Conservation (phyloP, 306 rosid genomes). For the Bauhinia variegata region DNA sequence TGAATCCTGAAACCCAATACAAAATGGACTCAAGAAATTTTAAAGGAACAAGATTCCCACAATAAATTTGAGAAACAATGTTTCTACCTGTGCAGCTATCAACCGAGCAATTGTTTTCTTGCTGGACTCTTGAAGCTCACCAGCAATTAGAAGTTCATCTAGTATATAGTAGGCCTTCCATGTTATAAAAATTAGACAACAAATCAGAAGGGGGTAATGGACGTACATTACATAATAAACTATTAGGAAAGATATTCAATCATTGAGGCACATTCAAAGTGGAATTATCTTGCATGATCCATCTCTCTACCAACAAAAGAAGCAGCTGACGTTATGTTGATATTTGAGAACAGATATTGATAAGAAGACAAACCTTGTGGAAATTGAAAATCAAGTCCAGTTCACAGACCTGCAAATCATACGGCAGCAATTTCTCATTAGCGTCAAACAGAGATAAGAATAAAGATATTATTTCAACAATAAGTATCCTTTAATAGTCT, state of each 20-base stretch:
- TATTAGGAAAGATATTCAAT: background rate
- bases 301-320: background rate
- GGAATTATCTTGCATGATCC: slow-evolving; percentile 20
- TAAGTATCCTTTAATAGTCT: slow-evolving; percentile 7
- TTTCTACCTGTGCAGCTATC: slow-evolving; percentile 88
- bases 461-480: background rate
- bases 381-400: slow-evolving; percentile 88
- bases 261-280: slow-evolving; percentile 6
- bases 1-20: slow-evolving; percentile 64
- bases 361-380: slow-evolving; percentile 67
- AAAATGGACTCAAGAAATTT: slow-evolving; percentile 23
- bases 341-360: slow-evolving; percentile 18
- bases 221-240: background rate
- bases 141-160: slow-evolving; percentile 90
- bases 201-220: slow-evolving; percentile 12
- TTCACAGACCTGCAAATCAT: slow-evolving; percentile 67
- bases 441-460: background rate
- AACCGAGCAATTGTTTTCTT: slow-evolving; percentile 86
- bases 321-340: background rate
- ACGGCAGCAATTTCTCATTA: slow-evolving; percentile 8
- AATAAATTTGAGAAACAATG: slow-evolving; percentile 6
- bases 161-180: slow-evolving; percentile 85
- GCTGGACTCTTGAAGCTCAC: slow-evolving; percentile 97
- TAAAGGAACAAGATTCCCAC: background rate
- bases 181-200: slow-evolving; percentile 29